phyloP scores from a whole-genome alignment of 2,329 filamentous ascomycete genomes.

The Fusarium duplospermum region DNA sequence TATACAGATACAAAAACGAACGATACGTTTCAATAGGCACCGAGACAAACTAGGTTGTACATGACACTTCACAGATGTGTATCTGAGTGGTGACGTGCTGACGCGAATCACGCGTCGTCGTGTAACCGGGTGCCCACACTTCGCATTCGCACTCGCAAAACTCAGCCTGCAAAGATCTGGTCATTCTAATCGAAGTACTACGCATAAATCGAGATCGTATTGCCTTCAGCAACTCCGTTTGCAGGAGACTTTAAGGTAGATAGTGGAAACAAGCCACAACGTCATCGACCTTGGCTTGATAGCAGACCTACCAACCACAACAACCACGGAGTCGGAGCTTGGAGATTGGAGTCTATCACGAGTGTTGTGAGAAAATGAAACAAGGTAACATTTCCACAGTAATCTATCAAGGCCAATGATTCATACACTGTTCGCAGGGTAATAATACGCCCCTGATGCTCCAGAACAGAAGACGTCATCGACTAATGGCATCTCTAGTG shows the following conservation, averaged over 20 bases:
- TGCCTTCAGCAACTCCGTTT: accelerated
- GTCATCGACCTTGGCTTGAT: not conserved
- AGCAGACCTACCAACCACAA: not conserved
- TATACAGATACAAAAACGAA: not conserved
- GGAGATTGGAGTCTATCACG: not conserved
- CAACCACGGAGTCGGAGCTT: not conserved
- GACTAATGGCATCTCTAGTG: not conserved
- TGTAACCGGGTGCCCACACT: no score
- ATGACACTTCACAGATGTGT: not conserved
- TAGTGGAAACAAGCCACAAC: not conserved
- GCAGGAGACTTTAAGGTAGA: not conserved
- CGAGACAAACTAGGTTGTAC: not conserved
- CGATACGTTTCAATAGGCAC: not conserved
- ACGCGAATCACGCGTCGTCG: not conserved
- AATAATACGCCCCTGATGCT: no score
- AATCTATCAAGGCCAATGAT: not conserved
- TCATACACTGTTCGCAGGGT: not conserved
- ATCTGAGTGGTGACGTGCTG: not conserved
- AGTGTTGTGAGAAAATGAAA: not conserved
- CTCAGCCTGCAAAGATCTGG: not conserved
- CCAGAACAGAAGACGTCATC: not conserved
- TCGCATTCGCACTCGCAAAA: not conserved
- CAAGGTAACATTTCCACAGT: not conserved
- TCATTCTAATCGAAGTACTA: not conserved
- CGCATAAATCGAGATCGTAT: not conserved